These are phyloP conservation scores for Cercospora janseana DNA, from an alignment of 2,329 filamentous ascomycete species.

Conservation along the genomic window DNA sequence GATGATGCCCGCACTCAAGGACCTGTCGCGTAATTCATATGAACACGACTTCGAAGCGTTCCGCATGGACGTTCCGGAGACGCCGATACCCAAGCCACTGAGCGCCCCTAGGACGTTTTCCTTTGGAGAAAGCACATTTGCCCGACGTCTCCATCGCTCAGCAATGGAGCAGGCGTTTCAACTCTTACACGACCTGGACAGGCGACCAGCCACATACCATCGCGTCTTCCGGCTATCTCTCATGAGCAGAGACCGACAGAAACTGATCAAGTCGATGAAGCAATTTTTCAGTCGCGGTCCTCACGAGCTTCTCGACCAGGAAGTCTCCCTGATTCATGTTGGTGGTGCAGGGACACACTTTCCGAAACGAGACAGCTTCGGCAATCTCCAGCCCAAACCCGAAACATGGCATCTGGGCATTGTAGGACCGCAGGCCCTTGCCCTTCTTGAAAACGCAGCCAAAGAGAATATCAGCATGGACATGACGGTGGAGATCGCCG, in stretches of 20 bases:
- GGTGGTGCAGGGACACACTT: slow-evolving; percentile 69
- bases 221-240: slow-evolving; percentile 32
- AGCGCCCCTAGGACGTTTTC: slow-evolving; percentile 55
- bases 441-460: slow-evolving; percentile 29
- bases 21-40: not conserved
- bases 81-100: slow-evolving; percentile 11
- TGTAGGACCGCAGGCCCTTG: slow-evolving; percentile 33
- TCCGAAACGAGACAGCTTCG: slow-evolving; percentile 43
- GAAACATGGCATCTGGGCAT: slow-evolving; percentile 32
- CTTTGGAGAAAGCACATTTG: slow-evolving; percentile 65
- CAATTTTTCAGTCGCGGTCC: slow-evolving; percentile 40
- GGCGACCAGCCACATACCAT: slow-evolving; percentile 26
- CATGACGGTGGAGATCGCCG: slow-evolving; percentile 54
- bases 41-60: slow-evolving; percentile 13
- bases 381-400: slow-evolving; percentile 55
- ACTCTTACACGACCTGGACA: slow-evolving; percentile 54
- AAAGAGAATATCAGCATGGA: slow-evolving; percentile 32
- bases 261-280: slow-evolving; percentile 39
- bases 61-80: slow-evolving; percentile 21
- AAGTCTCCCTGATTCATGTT: slow-evolving; percentile 62
- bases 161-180: slow-evolving; percentile 62
- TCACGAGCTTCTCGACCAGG: slow-evolving; percentile 57
- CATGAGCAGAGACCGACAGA: slow-evolving; percentile 22
- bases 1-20: not conserved
- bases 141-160: slow-evolving; percentile 66